Base-by-base conservation (phyloP, 495 filamentous ascomycete genomes). In the Hyaloscypha bicolor region DNA sequence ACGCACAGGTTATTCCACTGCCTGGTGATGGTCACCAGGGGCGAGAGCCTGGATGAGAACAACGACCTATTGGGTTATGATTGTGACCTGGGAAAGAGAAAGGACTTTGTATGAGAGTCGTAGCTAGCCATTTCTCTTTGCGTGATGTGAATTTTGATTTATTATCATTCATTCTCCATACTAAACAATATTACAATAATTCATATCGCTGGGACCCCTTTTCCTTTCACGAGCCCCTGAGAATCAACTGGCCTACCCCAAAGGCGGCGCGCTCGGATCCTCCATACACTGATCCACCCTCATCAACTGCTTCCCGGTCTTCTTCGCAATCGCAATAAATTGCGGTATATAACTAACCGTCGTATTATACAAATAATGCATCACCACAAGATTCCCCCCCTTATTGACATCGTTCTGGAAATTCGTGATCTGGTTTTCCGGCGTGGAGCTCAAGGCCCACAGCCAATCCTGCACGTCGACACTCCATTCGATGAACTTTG, bases 381-480 rank as follows among this genome's bases (percentile, higher is more conserved):
- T 86, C 16, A 93, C 91, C 0, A 91, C 87, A 65, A 93, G 78
- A 71, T 91, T 88, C 0, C 91, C 91, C 0, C 91, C 91, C 57
- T 80, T 82, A 4, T 75, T 79, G 0, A 93, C 79, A 72, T 90
- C 87, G 0, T 87, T 80, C 71, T 85, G 81, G 76, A 93, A 93
- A n/a, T 90, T 88, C 6, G 88, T 88, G 0, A 93, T 78, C 78
- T 93, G 91, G 73, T 87, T 86, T 76, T 90, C 85, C 0, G 91
- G 91, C n/a, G 88, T 91, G 21, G 76, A 62, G 0, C 78, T 82
- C 69, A 84, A 75, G 0, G 87, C 89, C 88, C 89, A 93, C 4
- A 90, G 71, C 90, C 90, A 93, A 75, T 93, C 91, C 76, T 92
- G 88, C 45, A 91, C 86, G 69, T 94, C 91, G 30, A 93, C 86